Conservation (phyloP, 1,139 yeast genomes). For the Pichia sp. region DNA sequence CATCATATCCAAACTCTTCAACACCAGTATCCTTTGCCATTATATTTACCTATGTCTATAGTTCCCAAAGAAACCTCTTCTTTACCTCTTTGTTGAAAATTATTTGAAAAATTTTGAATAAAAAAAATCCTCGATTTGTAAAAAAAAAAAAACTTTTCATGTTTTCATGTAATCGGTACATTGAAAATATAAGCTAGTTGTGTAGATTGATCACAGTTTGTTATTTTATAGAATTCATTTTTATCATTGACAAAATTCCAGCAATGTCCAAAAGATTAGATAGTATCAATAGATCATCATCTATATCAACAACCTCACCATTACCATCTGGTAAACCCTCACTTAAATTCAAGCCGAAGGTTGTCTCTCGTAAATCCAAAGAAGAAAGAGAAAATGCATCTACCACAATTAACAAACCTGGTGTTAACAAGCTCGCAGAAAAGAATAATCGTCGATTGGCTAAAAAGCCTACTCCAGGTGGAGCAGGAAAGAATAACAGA, state of each 20-base stretch:
- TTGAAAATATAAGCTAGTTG: no score
- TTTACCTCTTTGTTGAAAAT: background rate
- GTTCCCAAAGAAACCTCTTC: background rate
- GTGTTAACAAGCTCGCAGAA: constrained; percentile 18
- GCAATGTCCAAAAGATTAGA: constrained; percentile 25
- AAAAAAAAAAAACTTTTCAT: background rate
- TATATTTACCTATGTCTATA: background rate
- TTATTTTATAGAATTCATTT: no score
- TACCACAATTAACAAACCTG: constrained; percentile 41
- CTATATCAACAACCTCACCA: constrained; percentile 1
- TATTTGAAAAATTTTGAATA: background rate
- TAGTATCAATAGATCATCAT: constrained; percentile 26
- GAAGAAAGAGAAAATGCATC: constrained; percentile 68
- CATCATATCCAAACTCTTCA: constrained; percentile 41
- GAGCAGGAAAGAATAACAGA: background rate
- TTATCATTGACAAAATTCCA: no score
- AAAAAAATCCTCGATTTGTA: background rate
- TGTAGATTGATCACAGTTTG: no score
- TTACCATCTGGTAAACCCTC: constrained; percentile 29
- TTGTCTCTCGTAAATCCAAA: constrained; percentile 70
- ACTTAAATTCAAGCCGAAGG: constrained; percentile 72
- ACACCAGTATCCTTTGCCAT: constrained; percentile 7
- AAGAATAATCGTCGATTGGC: constrained; percentile 4
- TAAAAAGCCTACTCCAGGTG: background rate
- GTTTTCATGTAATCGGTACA: background rate